phyloP scores from a whole-genome alignment of 2,329 filamentous ascomycete species.

The Didymosphaeria variabile region DNA sequence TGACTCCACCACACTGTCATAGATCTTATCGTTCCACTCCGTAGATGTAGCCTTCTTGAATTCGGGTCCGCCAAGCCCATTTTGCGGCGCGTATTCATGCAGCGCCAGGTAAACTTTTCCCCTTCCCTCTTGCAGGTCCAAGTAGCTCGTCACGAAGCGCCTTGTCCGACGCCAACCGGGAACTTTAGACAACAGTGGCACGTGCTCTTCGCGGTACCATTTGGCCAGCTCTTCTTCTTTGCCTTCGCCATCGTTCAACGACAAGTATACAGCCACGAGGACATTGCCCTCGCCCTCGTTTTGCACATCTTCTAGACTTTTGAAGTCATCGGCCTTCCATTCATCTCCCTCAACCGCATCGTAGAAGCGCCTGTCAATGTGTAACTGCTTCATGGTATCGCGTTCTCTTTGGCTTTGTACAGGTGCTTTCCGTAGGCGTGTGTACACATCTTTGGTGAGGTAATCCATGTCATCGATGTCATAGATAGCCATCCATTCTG shows the following conservation, averaged over 20 bases:
- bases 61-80: conserved; percentile 72
- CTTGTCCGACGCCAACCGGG: conserved; percentile 82
- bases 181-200: conserved; percentile 74
- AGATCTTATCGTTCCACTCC: conserved; percentile 67
- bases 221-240: conserved; percentile 65
- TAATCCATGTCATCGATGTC: conserved; percentile 79
- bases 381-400: conserved; percentile 70
- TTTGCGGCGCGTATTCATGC: conserved; percentile 75
- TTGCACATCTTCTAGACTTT: conserved; percentile 66
- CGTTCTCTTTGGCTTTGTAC: conserved; percentile 68
- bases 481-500: conserved; percentile 81
- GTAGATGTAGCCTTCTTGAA: conserved; percentile 71
- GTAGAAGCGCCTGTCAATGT: conserved; percentile 75
- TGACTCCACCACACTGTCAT: conserved; percentile 65
- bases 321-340: conserved; percentile 65
- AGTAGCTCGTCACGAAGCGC: conserved; percentile 71
- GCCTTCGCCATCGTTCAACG: conserved; percentile 62
- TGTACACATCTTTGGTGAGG: conserved; percentile 76
- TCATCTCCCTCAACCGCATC: conserved; percentile 67
- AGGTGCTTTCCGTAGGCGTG: conserved; percentile 66
- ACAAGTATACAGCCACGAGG: conserved; percentile 69
- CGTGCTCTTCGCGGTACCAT: conserved; percentile 81
- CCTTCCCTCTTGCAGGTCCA: conserved; percentile 55
- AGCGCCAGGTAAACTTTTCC: conserved; percentile 68
- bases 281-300: conserved; percentile 64